Evolutionary conservation across 768 basidiomycete species (phyloP), one percentile per base, ranked within the genome.

Genomic region (Gelatoporia subvermispora): DNA sequence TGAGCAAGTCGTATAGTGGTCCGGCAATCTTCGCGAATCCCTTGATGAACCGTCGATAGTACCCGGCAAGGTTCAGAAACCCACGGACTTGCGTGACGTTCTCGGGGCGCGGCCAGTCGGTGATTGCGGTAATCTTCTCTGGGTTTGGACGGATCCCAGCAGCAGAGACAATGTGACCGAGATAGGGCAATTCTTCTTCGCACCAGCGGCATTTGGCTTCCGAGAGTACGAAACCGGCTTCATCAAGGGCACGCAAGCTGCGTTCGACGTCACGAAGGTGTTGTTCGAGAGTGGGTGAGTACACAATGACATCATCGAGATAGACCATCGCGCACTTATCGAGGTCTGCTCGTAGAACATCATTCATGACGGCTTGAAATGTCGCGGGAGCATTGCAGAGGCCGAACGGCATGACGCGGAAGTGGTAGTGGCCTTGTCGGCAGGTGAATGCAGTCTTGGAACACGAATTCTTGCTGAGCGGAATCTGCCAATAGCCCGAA

Each of bases 301-400:
- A 56, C 20, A 56, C 25, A 2, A 52, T 35, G 4, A 52, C 42
- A 20, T 52, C 51, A 25, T 52, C 51, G 16, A 52, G 22, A 23
- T 52, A 52, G 2, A 52, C 45, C 2, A 38, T 3, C 7, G 34
- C 45, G 35, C 22, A 47, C 8, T 24, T n/a, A 8, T 20, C 25
- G 2, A 53, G 43, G 25, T 43, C 44, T 8, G 46, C 41, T 2
- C 18, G 24, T 8, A 53, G 41, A 4, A 53, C 35, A 1, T 25
- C 17, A 5, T 53, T 18, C 72, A 76, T 74, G 2, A 72, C 53
- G 17, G n/a, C n/a, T 69, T n/a, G n/a, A n/a, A n/a, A n/a, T n/a
- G n/a, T n/a, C n/a, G n/a, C n/a, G n/a, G n/a, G n/a, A n/a, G n/a
- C n/a, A n/a, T n/a, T n/a, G n/a, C n/a, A n/a, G n/a, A n/a, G n/a